These are phyloP conservation scores for Lagenidium giganteum DNA, from an alignment of 352 stramenopile species.

Conservation along the genomic window DNA sequence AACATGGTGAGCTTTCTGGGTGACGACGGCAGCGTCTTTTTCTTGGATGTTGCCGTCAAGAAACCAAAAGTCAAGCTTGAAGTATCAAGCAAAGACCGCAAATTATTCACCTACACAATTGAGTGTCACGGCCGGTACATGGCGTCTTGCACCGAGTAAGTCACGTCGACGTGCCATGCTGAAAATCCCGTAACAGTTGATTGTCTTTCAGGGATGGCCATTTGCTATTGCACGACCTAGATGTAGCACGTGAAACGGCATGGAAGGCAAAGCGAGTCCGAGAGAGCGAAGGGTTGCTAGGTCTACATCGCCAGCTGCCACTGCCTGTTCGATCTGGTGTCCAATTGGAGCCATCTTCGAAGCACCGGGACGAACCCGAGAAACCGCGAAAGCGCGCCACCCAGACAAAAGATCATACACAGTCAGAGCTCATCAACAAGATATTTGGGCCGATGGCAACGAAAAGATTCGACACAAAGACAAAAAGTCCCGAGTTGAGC, in stretches of 20 bases:
- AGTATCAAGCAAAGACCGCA: slow-evolving; percentile 46
- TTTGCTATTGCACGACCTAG: slow-evolving; percentile 76
- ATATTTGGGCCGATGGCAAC: slow-evolving; percentile 52
- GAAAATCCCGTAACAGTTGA: neutral
- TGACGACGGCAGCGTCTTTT: slow-evolving; percentile 63
- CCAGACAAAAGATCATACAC: too few species aligned
- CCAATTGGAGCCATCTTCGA: neutral
- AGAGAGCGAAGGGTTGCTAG: slow-evolving; percentile 32
- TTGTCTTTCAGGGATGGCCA: slow-evolving; percentile 52
- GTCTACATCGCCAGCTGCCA: slow-evolving; percentile 33
- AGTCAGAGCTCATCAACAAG: slow-evolving; percentile 66
- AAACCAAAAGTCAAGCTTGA: slow-evolving; percentile 73
- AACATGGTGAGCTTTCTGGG: slow-evolving; percentile 65
- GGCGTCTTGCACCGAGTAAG: slow-evolving; percentile 57
- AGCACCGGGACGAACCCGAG: neutral
- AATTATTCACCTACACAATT: slow-evolving; percentile 61
- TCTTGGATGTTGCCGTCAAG: slow-evolving; percentile 61
- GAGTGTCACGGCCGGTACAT: slow-evolving; percentile 69
- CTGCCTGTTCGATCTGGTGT: slow-evolving; percentile 39
- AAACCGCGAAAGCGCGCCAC: slow-evolving; percentile 4
- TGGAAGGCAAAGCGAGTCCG: slow-evolving; percentile 25
- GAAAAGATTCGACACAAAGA: slow-evolving; percentile 16
- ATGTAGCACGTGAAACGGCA: slow-evolving; percentile 66
- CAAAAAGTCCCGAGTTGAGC: slow-evolving; percentile 5
- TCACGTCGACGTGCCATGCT: neutral